phyloP scores from a whole-genome alignment of 2,329 filamentous ascomycete genomes.

The Aspergillus transmontanensis region DNA sequence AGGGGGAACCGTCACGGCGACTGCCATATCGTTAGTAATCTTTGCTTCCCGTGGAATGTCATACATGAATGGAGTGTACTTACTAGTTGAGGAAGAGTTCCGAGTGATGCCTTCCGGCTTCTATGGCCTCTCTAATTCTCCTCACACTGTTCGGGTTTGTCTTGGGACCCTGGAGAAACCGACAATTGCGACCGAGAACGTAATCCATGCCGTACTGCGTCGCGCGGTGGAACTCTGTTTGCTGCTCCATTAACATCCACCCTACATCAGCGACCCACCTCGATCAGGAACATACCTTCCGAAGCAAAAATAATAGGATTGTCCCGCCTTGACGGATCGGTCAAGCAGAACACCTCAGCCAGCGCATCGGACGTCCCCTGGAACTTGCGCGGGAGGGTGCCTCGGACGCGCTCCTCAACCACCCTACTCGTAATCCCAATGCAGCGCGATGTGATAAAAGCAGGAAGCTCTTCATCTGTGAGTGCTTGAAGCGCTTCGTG shows the following conservation, averaged over 20 bases:
- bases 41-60: too few species aligned
- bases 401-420: constrained; percentile 68
- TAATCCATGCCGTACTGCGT: constrained; percentile 76
- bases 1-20: constrained; percentile 73
- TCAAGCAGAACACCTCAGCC: constrained; percentile 76
- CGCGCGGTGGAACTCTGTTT: constrained; percentile 69
- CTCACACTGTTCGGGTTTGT: constrained; percentile 66
- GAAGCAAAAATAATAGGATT: constrained; percentile 79
- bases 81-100: constrained; percentile 78
- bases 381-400: constrained; percentile 65
- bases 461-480: constrained; percentile 69
- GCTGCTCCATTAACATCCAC: neutral
- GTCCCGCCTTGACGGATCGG: constrained; percentile 71
- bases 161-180: constrained; percentile 74
- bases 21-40: constrained; percentile 33
- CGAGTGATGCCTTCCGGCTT: constrained; percentile 67
- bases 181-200: constrained; percentile 73
- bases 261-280: too few species aligned
- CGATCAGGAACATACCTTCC: constrained; percentile 56
- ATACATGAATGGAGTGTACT: constrained; percentile 26
- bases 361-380: constrained; percentile 72
- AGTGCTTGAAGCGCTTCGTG: constrained; percentile 66
- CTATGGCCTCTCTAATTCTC: constrained; percentile 63
- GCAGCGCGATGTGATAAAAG: constrained; percentile 70
- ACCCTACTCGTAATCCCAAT: constrained; percentile 70